Base-by-base conservation (phyloP, 1,139 yeast species). In the Candida smagusa region DNA sequence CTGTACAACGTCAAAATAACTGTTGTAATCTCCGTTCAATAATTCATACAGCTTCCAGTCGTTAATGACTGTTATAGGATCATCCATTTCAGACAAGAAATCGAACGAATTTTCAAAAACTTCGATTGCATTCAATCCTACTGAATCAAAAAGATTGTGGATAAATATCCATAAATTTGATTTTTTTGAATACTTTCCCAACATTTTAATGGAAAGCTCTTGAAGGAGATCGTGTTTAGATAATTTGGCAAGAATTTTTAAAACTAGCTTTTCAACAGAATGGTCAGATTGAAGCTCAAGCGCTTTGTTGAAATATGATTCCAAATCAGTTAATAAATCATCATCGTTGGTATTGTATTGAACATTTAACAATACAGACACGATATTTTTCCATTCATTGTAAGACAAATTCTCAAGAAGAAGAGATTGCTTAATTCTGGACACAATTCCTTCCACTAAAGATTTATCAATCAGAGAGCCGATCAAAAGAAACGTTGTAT, bases 121-220 rank as follows among this genome's bases (percentile, higher is more conserved):
- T 47, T 25, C 58, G 46, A 33, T 22, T 7, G 24, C 23, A 30
- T 39, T 33, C 11, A 31, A 19, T 2, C 28, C 28, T 19, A 36
- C 27, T 8, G 29, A 9, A 9, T 52, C 54, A 41, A 70, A 76
- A 55, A 72, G 67, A 5, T 66, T 62, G 31, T 59, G 53, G 7
- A 69, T 68, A 37, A 57, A 63, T 6, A 77, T 42, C 84, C 84
- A 81, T 8, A 71, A 62, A 21, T 72, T 78, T 11, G 68, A 53
- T 42, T 72, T 68, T 3, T 50, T 41, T 0, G 54, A 44, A 38
- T 62, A 71, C 0, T 40, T 46, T 3, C 50, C 48, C 4, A 66
- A 39, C 23, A 77, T 45, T n/a, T 37, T 36, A 2, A 50, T 43
- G 38, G 74, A 44, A 2, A 63, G 40, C 0, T 39, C 33, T 9